Base-by-base conservation (phyloP, 352 stramenopile genomes). In the Sclerospora graminicola region DNA sequence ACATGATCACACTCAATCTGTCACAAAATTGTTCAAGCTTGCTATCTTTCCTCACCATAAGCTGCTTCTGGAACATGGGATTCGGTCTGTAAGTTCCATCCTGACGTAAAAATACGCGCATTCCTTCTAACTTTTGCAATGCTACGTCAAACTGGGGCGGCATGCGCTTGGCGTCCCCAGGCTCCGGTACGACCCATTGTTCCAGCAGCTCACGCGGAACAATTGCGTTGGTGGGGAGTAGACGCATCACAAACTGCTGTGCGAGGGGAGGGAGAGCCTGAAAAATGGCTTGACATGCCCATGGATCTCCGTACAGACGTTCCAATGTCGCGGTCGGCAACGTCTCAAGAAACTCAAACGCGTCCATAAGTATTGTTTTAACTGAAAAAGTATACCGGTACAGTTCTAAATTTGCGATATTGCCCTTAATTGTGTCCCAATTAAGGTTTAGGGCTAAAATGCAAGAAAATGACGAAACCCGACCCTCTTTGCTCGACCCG, bases 171-270 rank as follows among this genome's bases (percentile, higher is more conserved):
- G 2, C 21, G 4, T 63, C 41, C 10, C 49, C 44, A 1, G 63
- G 58, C 21, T 66, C 41, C n/a, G 71, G 60, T 5, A 82, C 66
- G 20, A 90, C 63, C 78, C 78, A 93, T 38, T 72, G 60, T 47
- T 82, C 65, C 24, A 93, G 63, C 56, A 75, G 48, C 7, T 59
- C 51, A 38, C 64, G 68, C 24, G 54, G 45, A 21, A 89, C 60
- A 0, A 62, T 47, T 34, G 54, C 54, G 34, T 84, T 70, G 10
- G 66, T 82, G 16, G 72, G 70, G 31, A 95, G 57, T 41, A 95
- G 63, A 2, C 84, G 84, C 74, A 95, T 87, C 0, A 94, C 80
- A 36, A 94, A 91, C 61, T 95, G 84, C 60, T 95, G 84, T 13
- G 82, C 77, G 15, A 95, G 73, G 8, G 84, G 54, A 11, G 76